phyloP scores from a whole-genome alignment of 345 rosid genomes.

The Barbarea vulgaris region DNA sequence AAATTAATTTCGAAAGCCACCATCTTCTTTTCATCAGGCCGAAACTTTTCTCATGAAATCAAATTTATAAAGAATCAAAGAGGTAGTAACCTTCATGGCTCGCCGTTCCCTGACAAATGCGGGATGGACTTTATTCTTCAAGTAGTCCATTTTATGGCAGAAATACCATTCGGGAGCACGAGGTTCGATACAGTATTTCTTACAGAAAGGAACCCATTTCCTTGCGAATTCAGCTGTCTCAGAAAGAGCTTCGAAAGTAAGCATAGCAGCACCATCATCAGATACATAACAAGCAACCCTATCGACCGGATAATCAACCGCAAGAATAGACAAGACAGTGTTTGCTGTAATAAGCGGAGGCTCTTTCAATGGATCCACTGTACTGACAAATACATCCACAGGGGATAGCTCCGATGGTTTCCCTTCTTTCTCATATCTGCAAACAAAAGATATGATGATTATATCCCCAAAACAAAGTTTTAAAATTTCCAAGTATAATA shows the following conservation, averaged over 20 bases:
- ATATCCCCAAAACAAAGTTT: neutral
- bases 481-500: neutral
- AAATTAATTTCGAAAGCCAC: constrained; percentile 8
- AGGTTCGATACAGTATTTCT: constrained; percentile 85
- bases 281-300: constrained; percentile 96
- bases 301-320: constrained; percentile 97
- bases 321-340: constrained; percentile 94
- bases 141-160: constrained; percentile 89
- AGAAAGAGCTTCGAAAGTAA: constrained; percentile 96
- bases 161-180: constrained; percentile 99
- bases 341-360: constrained; percentile 99
- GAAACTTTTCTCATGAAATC: neutral
- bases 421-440: constrained; percentile 97
- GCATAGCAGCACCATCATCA: constrained; percentile 99
- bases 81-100: constrained; percentile 80
- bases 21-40: neutral
- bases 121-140: constrained; percentile 93
- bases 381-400: constrained; percentile 88
- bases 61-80: constrained; percentile 3
- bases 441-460: constrained; percentile 6
- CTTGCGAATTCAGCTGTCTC: constrained; percentile 97
- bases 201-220: constrained; percentile 99
- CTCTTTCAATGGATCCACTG: constrained; percentile 97
- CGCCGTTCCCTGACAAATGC: constrained; percentile 96
- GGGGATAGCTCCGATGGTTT: constrained; percentile 82